Percentiles rank a stretch among this genome's conserved stretches.
These are phyloP conservation scores for Rhodotorula mucilaginosa DNA, from an alignment of 1,284 basidiomycete species.

Conservation along the genomic window DNA sequence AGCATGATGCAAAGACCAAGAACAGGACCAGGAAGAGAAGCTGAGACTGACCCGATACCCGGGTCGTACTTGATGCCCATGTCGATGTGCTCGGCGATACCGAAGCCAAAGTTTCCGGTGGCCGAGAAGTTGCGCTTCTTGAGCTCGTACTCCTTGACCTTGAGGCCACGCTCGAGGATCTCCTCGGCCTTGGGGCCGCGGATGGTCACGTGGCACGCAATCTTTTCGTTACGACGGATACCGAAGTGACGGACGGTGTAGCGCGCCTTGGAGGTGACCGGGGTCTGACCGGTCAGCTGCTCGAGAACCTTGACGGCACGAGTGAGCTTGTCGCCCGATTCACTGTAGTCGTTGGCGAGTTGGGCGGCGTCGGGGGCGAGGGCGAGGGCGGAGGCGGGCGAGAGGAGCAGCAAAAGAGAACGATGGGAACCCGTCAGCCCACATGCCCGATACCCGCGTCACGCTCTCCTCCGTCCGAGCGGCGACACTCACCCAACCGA, in stretches of 20 bases:
- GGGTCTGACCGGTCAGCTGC: slow-evolving; percentile 98
- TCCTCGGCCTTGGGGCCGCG: slow-evolving; percentile 99
- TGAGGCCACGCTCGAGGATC: slow-evolving; percentile 97
- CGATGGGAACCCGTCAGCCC: too few relatives aligned
- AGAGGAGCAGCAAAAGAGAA: not conserved
- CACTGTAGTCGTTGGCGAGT: slow-evolving; percentile 53
- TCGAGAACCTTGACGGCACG: slow-evolving; percentile 99
- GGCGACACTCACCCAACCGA: too few relatives aligned
- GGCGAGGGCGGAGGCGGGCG: not conserved
- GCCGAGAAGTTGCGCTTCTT: slow-evolving; percentile 86
- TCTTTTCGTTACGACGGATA: slow-evolving; percentile 99
- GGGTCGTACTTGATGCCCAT: slow-evolving; percentile 97
- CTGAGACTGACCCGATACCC: slow-evolving; percentile 64
- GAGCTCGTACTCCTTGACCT: slow-evolving; percentile 99
- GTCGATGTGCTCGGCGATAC: slow-evolving; percentile 97
- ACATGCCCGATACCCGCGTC: too few relatives aligned
- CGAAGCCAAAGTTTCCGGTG: slow-evolving; percentile 98
- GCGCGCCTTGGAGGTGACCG: slow-evolving; percentile 98
- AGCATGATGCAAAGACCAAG: not conserved
- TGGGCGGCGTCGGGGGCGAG: not conserved
- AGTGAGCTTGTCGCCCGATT: slow-evolving; percentile 95
- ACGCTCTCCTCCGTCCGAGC: too few relatives aligned
- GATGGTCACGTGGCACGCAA: slow-evolving; percentile 98
- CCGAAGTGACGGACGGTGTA: slow-evolving; percentile 99
- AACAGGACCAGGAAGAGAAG: not conserved